phyloP scores from a whole-genome alignment of 805 yeast genomes.

The Clavispora fructus region DNA sequence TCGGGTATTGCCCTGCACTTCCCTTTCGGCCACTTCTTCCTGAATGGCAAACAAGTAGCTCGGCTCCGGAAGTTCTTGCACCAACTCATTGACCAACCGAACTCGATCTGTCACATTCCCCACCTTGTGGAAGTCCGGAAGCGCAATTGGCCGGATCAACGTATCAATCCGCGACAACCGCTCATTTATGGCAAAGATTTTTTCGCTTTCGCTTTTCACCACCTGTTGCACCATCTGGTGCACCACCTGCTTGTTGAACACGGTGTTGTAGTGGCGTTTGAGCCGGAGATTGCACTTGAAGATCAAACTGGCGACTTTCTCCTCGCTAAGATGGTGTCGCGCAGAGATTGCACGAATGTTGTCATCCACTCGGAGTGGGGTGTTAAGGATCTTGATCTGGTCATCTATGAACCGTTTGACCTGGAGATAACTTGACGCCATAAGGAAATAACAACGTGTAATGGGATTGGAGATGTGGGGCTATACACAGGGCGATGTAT shows the following conservation, averaged over 20 bases:
- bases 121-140: conserved; percentile 18
- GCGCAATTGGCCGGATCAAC: conserved; percentile 22
- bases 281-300: conserved; percentile 19
- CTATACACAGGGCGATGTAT: background rate
- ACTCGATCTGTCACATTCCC: conserved; percentile 12
- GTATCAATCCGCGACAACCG: conserved; percentile 17
- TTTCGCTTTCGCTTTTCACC: conserved; percentile 26
- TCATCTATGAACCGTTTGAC: conserved; percentile 30
- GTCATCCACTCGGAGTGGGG: conserved; percentile 21
- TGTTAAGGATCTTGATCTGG: conserved; percentile 23
- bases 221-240: conserved; percentile 35
- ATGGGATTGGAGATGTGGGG: background rate
- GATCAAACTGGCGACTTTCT: conserved; percentile 15
- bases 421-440: conserved; percentile 19
- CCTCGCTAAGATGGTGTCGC: conserved; percentile 5
- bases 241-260: conserved; percentile 26
- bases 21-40: conserved; percentile 4
- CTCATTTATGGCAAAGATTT: conserved; percentile 24
- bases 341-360: conserved; percentile 12
- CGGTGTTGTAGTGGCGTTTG: conserved; percentile 23
- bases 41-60: conserved; percentile 21
- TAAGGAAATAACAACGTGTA: background rate
- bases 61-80: conserved; percentile 29
- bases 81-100: conserved; percentile 19
- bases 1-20: background rate